Evolutionary conservation across 805 yeast species (phyloP), one percentile per base, ranked within the genome.

Genomic region (Cyberlindnera japonica): DNA sequence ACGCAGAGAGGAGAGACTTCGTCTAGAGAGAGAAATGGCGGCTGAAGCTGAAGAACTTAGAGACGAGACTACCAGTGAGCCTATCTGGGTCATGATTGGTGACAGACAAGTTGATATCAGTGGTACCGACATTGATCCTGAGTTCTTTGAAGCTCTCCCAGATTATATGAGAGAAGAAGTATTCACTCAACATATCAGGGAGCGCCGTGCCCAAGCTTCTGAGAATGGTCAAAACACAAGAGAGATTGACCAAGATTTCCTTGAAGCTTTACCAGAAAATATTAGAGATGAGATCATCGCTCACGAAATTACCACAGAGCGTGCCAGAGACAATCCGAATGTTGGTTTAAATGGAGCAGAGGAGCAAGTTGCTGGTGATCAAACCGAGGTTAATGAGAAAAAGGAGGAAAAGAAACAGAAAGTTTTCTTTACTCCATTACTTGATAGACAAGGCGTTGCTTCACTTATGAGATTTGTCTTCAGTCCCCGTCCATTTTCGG

Each of bases 81-180:
- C 95, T 0, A 69, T 84, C 0, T 74, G 72, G 66, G 88, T 90
- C 3, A 68, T 68, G 11, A 82, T 90, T 49, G 89, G 88, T 26
- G 95, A 83, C 18, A 63, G 81, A 20, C 79, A 80, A 37, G 89
- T 90, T 25, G 95, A 90, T 56, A 84, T 90, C 26, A 75, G 90
- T 29, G 95, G 93, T 0, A 81, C 95, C 3, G 96, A 86, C 40
- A 87, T 90, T 43, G 97, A 90, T 62, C 95, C 95, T 0, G 91
- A 85, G 50, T 90, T 88, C 58, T 68, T 90, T 45, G 83, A 82
- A 52, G 96, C 96, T 0, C 69, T 90, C 26, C 97, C 97, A 0
- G 95, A 87, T 32, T 93, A 86, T 38, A 84, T 90, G 85, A 69
- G 96, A 36, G 95, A 88, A 47, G 96, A 90, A 55, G 97, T 89